These are phyloP conservation scores for Ceratocystis eucalypticola DNA, from an alignment of 2,329 filamentous ascomycete species.

Conservation along the genomic window DNA sequence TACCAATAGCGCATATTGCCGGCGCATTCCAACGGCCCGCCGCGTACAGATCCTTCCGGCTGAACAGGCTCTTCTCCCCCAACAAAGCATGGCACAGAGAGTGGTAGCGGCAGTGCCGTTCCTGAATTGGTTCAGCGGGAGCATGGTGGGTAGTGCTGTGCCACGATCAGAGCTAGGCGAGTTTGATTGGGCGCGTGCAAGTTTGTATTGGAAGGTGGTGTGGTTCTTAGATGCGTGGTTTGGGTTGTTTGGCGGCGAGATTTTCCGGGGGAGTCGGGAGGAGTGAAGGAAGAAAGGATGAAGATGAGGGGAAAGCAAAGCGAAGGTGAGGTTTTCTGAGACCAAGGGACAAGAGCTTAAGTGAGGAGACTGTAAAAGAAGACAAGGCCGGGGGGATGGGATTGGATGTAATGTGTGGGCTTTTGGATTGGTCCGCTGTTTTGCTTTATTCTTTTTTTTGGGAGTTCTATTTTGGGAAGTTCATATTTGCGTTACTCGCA, in stretches of 20 bases:
- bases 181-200: constrained; percentile 61
- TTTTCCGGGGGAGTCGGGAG: constrained; percentile 44
- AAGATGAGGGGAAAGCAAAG: neutral
- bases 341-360: no score
- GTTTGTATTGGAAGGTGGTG: constrained; percentile 54
- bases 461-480: constrained; percentile 1
- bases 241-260: constrained; percentile 45
- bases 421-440: neutral
- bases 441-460: neutral
- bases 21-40: constrained; percentile 53
- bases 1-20: constrained; percentile 33
- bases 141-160: constrained; percentile 62
- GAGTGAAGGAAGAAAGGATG: constrained; percentile 29
- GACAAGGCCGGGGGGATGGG: no score
- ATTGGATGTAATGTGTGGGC: neutral
- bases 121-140: constrained; percentile 56
- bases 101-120: constrained; percentile 53
- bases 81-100: constrained; percentile 50
- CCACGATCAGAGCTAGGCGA: constrained; percentile 58
- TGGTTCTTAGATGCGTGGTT: constrained; percentile 49
- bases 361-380: neutral
- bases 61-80: constrained; percentile 56
- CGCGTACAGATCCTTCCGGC: constrained; percentile 52
- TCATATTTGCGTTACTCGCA: neutral
- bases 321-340: neutral